These are phyloP conservation scores for Eucalyptus shirleyi DNA, from an alignment of 345 rosid species.

Conservation along the genomic window DNA sequence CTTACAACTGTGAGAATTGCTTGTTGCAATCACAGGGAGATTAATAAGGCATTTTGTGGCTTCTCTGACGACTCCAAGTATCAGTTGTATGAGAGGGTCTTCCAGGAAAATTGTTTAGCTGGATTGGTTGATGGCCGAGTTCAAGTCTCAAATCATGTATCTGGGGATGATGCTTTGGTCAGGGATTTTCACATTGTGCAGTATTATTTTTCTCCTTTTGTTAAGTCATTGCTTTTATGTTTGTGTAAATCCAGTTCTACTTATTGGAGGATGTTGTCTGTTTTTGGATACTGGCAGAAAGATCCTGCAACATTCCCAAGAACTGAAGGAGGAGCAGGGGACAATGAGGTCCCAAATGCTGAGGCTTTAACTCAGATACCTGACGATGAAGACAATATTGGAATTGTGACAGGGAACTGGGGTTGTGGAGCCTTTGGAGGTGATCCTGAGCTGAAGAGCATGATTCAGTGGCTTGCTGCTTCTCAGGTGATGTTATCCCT, in stretches of 20 bases:
- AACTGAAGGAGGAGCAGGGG: conserved; percentile 5
- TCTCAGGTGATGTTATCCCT: conserved; percentile 52
- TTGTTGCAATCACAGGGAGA: conserved; percentile 57
- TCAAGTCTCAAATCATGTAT: not conserved
- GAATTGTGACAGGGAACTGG: conserved; percentile 92
- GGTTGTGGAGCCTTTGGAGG: conserved; percentile 99
- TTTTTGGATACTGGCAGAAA: not conserved
- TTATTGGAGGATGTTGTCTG: not conserved
- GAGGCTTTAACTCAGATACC: conserved; percentile 1
- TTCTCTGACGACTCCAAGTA: conserved; percentile 40
- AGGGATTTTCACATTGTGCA: not conserved
- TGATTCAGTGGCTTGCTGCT: conserved; percentile 96
- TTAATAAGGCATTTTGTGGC: conserved; percentile 88
- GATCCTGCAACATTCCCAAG: conserved; percentile 19
- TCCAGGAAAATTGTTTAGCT: conserved; percentile 9
- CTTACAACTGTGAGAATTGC: not conserved
- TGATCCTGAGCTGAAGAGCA: conserved; percentile 77
- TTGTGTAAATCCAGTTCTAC: not conserved
- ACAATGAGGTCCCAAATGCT: not conserved
- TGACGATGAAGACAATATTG: conserved; percentile 26
- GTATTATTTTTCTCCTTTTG: not conserved
- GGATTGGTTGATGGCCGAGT: conserved; percentile 5
- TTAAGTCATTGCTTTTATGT: not conserved
- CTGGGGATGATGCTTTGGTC: conserved; percentile 6
- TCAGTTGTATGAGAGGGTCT: conserved; percentile 13